Base-by-base conservation (phyloP, 495 filamentous ascomycete species). In the Chaetomium tenue region DNA sequence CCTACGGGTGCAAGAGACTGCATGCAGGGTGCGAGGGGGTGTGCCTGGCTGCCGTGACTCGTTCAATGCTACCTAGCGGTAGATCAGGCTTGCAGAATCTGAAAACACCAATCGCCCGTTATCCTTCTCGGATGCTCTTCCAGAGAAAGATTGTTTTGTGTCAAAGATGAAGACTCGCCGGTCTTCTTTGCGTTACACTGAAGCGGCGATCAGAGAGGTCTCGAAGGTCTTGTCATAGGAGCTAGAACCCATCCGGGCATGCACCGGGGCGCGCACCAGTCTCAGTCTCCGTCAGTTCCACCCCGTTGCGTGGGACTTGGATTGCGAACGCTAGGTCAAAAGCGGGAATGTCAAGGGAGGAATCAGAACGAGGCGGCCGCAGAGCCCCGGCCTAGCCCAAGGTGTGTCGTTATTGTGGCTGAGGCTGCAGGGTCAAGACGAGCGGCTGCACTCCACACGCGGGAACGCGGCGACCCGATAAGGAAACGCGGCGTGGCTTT, bases 401-500 rank as follows among this genome's bases (percentile, higher is more conserved):
- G 30, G 53, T 30, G 23, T 51, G 48, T 25, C n/a, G n/a, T 51
- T 20, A 16, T 20, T 46, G 60, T 63, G 51, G 52, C 61, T 63
- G 51, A 56, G 61, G 61, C 40, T 22, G 44, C 20, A 50, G 18
- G 46, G 47, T 25, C 15, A 25, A 22, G 22, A 28, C 18, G 2
- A 58, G 39, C 55, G 25, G 44, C 18, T 25, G 39, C 55, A 58
- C 40, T 50, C 16, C 37, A 11, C n/a, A 11, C 7, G 28, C 13
- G 58, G 30, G n/a, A 54, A 61, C 23, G 59, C 59, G 50, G 50
- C 40, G 50, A 20, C 61, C 40, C n/a, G 39, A 63, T 56, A 11
- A 42, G 61, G 61, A 39, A 63, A 63, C 30, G 37, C 61, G 61
- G 61, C 12, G 52, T 15, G 22, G 23, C 20, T 33, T 28, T 16